Evolutionary conservation across 2,329 filamentous ascomycete species (phyloP).

Genomic region (Colletotrichum camelliae): DNA sequence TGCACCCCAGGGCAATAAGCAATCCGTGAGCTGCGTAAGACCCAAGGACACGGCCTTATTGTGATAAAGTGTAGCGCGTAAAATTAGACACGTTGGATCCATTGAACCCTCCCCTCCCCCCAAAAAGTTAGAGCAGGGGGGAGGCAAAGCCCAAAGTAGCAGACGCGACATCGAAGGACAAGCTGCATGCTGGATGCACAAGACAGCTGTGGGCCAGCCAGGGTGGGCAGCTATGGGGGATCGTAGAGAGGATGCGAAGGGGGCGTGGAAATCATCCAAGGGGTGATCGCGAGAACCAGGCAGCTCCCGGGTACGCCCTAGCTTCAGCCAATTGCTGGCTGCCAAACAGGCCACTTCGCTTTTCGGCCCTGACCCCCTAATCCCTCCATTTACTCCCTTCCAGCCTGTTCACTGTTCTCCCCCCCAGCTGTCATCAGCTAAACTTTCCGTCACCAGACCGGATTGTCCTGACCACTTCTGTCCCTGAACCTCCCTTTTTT

Average conservation of each 20-base stretch:
- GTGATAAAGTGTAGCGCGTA: not conserved
- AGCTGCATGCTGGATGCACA: not conserved
- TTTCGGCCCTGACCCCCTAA: constrained; percentile 25
- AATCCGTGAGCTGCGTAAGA: not conserved
- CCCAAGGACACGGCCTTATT: not conserved
- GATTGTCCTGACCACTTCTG: not conserved
- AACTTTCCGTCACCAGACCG: constrained; percentile 18
- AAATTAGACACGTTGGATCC: not conserved
- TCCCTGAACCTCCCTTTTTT: constrained; percentile 6
- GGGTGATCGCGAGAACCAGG: not conserved
- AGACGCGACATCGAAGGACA: not conserved
- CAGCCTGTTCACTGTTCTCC: constrained; percentile 4
- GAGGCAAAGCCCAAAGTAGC: not conserved
- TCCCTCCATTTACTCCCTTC: constrained; percentile 17
- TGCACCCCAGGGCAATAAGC: not conserved
- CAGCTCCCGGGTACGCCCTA: not conserved
- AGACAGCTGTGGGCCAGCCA: not conserved
- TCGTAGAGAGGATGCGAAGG: not conserved
- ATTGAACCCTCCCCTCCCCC: not conserved
- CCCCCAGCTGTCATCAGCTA: constrained; percentile 21
- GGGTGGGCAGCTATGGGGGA: not conserved
- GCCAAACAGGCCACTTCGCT: constrained; percentile 41
- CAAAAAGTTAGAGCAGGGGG: not conserved
- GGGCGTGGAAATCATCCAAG: not conserved
- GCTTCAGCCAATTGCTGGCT: constrained; percentile 17